Conservation (phyloP, 23 red algal genomes). For the Cyanidiococcus yangmingshanensis region DNA sequence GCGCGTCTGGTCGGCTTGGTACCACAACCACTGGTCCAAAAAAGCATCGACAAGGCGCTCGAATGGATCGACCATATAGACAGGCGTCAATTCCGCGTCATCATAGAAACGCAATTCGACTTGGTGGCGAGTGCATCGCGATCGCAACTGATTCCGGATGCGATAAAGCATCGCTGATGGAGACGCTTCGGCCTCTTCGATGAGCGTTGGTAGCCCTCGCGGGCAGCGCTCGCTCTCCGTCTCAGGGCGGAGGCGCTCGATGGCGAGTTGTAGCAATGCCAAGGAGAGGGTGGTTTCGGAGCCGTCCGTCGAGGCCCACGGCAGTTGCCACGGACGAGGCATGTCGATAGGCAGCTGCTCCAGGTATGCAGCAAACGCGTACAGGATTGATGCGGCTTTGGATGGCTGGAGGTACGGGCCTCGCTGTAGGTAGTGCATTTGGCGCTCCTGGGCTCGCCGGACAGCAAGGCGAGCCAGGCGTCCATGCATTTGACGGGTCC, state of each 20-base stretch:
- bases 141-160: conserved; percentile 72
- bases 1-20: conserved; percentile 74
- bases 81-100: conserved; percentile 65
- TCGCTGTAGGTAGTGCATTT: conserved; percentile 70
- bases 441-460: conserved; percentile 78
- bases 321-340: conserved; percentile 26
- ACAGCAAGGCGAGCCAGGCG: conserved; percentile 84
- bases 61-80: conserved; percentile 74
- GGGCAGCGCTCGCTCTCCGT: neutral
- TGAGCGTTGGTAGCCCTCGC: neutral
- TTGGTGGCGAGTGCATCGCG: conserved; percentile 59
- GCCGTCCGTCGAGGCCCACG: conserved; percentile 70
- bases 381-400: conserved; percentile 82
- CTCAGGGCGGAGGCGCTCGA: conserved; percentile 61
- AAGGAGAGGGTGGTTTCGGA: neutral
- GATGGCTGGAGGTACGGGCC: conserved; percentile 78
- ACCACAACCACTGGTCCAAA: conserved; percentile 95
- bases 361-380: conserved; percentile 7
- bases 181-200: conserved; percentile 75
- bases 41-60: conserved; percentile 93
- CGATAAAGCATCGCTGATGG: conserved; percentile 76
- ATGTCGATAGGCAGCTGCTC: neutral
- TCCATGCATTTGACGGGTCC: conserved; percentile 80
- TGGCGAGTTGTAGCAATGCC: conserved; percentile 57
- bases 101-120: conserved; percentile 80